Conservation (phyloP, 352 stramenopile species). For the Peronospora belbahrii region DNA sequence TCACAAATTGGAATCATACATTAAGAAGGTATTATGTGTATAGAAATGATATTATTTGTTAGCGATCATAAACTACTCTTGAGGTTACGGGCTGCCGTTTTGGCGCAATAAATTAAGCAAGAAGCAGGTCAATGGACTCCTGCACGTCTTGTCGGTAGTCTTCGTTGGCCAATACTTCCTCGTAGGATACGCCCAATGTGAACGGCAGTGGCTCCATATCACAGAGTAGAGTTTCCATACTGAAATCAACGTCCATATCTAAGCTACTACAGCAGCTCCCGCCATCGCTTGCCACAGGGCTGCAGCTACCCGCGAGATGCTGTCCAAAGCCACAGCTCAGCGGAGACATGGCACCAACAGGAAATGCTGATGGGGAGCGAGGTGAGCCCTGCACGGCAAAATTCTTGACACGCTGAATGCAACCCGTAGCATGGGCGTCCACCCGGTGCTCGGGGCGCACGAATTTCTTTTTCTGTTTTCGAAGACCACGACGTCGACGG, state of each 20-base stretch:
- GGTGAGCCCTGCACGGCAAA: conserved; percentile 34
- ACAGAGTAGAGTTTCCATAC: conserved; percentile 17
- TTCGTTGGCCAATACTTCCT: conserved; percentile 36
- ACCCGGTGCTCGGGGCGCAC: conserved; percentile 67
- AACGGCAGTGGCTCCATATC: conserved; percentile 50
- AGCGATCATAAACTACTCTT: conserved; percentile 19
- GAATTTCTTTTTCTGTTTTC: conserved; percentile 83
- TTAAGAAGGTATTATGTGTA: neutral
- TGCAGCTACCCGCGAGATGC: conserved; percentile 20
- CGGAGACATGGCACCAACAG: conserved; percentile 15
- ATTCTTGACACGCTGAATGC: conserved; percentile 53
- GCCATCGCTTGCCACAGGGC: conserved; percentile 23
- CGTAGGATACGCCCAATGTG: conserved; percentile 29
- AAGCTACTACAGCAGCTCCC: conserved; percentile 20
- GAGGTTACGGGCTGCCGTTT: conserved; percentile 14
- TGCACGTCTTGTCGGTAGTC: conserved; percentile 49
- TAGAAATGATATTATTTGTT: conserved; percentile 31
- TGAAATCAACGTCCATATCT: conserved; percentile 23
- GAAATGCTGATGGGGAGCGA: conserved; percentile 32
- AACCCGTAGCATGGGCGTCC: conserved; percentile 49
- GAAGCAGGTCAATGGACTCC: conserved; percentile 43
- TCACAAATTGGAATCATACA: neutral
- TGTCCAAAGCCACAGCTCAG: conserved; percentile 22
- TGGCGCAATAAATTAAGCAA: conserved; percentile 40
- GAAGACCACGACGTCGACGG: conserved; percentile 62